phyloP scores from a whole-genome alignment of 768 basidiomycete genomes.

The Podaxis carcinomalis region DNA sequence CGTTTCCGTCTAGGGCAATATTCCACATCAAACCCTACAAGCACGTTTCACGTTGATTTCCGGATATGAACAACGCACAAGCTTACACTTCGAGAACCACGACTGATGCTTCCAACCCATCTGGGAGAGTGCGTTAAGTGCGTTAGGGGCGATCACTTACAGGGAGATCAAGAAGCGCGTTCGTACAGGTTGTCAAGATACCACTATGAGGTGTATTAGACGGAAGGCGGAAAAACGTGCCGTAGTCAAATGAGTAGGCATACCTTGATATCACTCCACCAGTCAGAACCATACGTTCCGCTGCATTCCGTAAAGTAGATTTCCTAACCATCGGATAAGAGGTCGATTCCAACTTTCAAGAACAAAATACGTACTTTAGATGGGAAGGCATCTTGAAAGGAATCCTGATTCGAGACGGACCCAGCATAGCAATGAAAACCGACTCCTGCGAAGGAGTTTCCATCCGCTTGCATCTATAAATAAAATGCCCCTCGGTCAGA shows the following conservation, averaged over 20 bases:
- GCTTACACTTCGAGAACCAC: slow-evolving; percentile 37
- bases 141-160: background rate
- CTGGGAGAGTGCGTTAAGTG: slow-evolving; percentile 11
- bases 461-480: slow-evolving; percentile 49
- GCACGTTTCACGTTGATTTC: slow-evolving; percentile 11
- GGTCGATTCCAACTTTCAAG: background rate
- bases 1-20: slow-evolving; percentile 58
- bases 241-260: background rate
- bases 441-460: slow-evolving; percentile 55
- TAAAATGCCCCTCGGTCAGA: background rate
- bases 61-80: background rate
- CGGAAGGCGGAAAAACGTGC: background rate
- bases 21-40: slow-evolving; percentile 69
- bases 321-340: slow-evolving; percentile 22
- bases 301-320: slow-evolving; percentile 61
- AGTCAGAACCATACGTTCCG: slow-evolving; percentile 62
- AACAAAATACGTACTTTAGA: slow-evolving; percentile 34
- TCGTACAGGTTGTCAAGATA: slow-evolving; percentile 57
- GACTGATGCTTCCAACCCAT: slow-evolving; percentile 28
- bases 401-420: slow-evolving; percentile 44
- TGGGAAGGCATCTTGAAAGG: slow-evolving; percentile 53
- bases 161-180: background rate
- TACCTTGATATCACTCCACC: slow-evolving; percentile 82
- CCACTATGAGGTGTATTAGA: slow-evolving; percentile 39
- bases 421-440: slow-evolving; percentile 74